A percentile compares a stretch with the other conserved stretches of the same genome.
phyloP scores from a whole-genome alignment of 495 filamentous ascomycete species.

The Mycothermus thermophilus region DNA sequence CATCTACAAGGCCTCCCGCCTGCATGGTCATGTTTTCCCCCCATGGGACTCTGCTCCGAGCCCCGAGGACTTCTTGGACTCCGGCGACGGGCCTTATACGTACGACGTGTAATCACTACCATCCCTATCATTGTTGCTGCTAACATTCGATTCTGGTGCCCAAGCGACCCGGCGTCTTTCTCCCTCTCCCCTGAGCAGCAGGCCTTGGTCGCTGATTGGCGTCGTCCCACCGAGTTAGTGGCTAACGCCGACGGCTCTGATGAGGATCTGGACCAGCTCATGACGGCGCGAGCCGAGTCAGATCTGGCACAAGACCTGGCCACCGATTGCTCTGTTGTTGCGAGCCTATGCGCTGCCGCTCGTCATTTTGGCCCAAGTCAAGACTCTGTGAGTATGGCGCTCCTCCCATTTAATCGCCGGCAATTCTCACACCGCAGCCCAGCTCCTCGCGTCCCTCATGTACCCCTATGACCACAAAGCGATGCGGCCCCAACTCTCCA shows the following conservation, averaged over 20 bases:
- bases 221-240: slow-evolving; percentile 49
- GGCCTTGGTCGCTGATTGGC: slow-evolving; percentile 68
- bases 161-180: slow-evolving; percentile 52
- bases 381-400: slow-evolving; percentile 23
- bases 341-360: slow-evolving; percentile 76
- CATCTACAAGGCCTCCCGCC: slow-evolving; percentile 56
- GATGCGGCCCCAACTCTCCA: slow-evolving; percentile 44
- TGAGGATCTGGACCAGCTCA: slow-evolving; percentile 29
- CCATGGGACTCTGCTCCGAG: slow-evolving; percentile 58
- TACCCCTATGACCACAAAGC: slow-evolving; percentile 54
- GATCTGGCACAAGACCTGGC: slow-evolving; percentile 90
- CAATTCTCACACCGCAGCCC: too few species aligned
- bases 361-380: slow-evolving; percentile 23
- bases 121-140: background rate
- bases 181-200: slow-evolving; percentile 58
- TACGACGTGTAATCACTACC: too few species aligned
- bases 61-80: slow-evolving; percentile 36
- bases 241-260: background rate
- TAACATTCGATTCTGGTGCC: slow-evolving; percentile 1
- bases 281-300: slow-evolving; percentile 39
- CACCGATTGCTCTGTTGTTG: slow-evolving; percentile 93
- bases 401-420: too few species aligned
- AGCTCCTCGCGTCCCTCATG: slow-evolving; percentile 57
- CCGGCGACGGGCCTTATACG: slow-evolving; percentile 19
- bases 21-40: slow-evolving; percentile 69